Evolutionary conservation across 106 monocot species (phyloP).

Genomic region (Phalaenopsis equestris): DNA sequence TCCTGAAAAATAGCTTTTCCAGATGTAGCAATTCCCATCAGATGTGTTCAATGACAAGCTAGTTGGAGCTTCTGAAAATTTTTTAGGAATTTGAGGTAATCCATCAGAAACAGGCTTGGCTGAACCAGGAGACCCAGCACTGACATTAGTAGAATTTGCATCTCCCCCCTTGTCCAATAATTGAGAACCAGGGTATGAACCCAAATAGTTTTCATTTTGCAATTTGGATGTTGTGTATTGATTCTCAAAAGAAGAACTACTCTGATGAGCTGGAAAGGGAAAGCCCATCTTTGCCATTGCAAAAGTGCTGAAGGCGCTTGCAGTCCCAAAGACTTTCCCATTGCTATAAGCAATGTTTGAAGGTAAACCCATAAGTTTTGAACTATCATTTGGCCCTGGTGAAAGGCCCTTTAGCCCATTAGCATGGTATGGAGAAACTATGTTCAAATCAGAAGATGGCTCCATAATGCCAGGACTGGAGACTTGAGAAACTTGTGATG

Average conservation of each 20-base stretch:
- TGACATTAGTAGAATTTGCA: constrained; percentile 14
- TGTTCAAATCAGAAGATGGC: constrained; percentile 22
- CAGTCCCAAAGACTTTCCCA: constrained; percentile 25
- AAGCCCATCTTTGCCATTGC: constrained; percentile 27
- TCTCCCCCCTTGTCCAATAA: constrained; percentile 45
- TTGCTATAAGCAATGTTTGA: constrained; percentile 8
- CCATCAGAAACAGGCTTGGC: constrained; percentile 25
- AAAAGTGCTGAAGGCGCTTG: constrained; percentile 47
- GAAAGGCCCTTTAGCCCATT: constrained; percentile 22
- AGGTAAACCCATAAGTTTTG: constrained; percentile 9
- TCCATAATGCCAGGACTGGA: constrained; percentile 26
- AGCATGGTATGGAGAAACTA: constrained; percentile 16
- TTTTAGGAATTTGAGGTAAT: constrained; percentile 19
- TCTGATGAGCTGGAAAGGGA: constrained; percentile 21
- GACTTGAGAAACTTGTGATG: constrained; percentile 33
- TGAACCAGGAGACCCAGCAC: constrained; percentile 19
- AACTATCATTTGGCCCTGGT: constrained; percentile 20
- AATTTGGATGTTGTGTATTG: constrained; percentile 25
- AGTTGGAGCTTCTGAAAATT: constrained; percentile 23
- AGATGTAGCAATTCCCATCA: constrained; percentile 14
- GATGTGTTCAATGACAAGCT: constrained; percentile 18
- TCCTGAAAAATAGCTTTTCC: constrained; percentile 7
- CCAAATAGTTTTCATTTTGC: constrained; percentile 27
- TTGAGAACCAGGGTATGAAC: constrained; percentile 32
- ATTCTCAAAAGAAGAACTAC: constrained; percentile 19